Percentiles rank a stretch among this genome's conserved stretches.
Conservation (phyloP, 768 basidiomycete genomes). For the Collybia sp. region DNA sequence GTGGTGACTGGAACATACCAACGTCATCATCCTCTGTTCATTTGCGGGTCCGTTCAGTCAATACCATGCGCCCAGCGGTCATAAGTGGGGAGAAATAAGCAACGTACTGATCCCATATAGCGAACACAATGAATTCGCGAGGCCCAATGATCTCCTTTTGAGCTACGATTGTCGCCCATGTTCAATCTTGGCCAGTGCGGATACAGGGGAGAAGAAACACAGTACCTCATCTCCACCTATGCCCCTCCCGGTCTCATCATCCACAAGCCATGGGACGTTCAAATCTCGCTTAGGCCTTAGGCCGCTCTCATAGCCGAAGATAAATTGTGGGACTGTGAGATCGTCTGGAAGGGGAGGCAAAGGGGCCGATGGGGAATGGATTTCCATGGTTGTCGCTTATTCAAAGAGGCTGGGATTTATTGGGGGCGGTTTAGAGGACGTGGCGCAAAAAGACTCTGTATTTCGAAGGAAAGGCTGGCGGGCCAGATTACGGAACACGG, state of each 20-base stretch:
- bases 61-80: neutral
- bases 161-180: neutral
- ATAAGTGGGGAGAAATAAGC: neutral
- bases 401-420: no score
- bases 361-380: slow-evolving; percentile 19
- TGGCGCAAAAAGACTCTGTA: no score
- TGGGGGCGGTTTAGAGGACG: no score
- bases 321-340: slow-evolving; percentile 48
- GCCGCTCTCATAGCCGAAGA: slow-evolving; percentile 41
- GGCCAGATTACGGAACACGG: no score
- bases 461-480: no score
- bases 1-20: slow-evolving; percentile 41
- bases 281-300: slow-evolving; percentile 29
- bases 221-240: slow-evolving; percentile 36
- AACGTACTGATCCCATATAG: slow-evolving; percentile 40
- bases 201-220: neutral
- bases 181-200: neutral
- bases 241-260: slow-evolving; percentile 40
- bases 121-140: slow-evolving; percentile 41
- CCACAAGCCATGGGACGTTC: slow-evolving; percentile 40
- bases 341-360: slow-evolving; percentile 45
- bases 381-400: slow-evolving; percentile 17
- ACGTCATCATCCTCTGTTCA: slow-evolving; percentile 42
- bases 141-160: slow-evolving; percentile 25
- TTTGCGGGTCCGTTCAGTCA: neutral